phyloP scores from a whole-genome alignment of 129 eudicot species.

The Oenanthe sinensis region DNA sequence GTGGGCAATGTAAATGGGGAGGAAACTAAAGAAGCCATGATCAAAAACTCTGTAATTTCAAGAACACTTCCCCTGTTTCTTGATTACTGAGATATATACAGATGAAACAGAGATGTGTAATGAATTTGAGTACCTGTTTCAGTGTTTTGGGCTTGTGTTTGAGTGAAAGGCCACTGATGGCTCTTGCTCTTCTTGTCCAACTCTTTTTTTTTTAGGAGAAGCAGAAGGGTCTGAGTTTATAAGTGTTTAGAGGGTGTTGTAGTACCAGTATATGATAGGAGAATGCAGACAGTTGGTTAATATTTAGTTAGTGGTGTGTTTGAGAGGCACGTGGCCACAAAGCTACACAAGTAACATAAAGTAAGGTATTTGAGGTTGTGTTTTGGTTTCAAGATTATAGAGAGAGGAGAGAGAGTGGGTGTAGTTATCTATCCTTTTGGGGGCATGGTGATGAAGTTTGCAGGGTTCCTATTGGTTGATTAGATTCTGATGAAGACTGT shows the following conservation, averaged over 20 bases:
- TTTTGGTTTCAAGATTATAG: conserved; percentile 32
- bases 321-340: conserved; percentile 57
- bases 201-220: neutral
- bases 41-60: conserved; percentile 9
- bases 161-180: neutral
- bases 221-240: conserved; percentile 20
- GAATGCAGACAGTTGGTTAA: conserved; percentile 16
- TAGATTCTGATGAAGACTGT: conserved; percentile 37
- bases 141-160: conserved; percentile 8
- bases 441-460: conserved; percentile 49
- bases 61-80: conserved; percentile 21
- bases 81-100: conserved; percentile 18
- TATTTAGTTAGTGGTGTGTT: conserved; percentile 47
- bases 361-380: conserved; percentile 48
- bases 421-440: conserved; percentile 33
- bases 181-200: conserved; percentile 14
- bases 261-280: neutral
- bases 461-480: conserved; percentile 73
- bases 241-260: conserved; percentile 4
- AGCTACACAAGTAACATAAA: neutral
- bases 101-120: neutral
- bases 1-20: conserved; percentile 70
- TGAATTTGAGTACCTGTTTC: conserved; percentile 7
- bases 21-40: conserved; percentile 80
- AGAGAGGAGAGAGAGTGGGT: conserved; percentile 23